Base-by-base conservation (phyloP, 352 stramenopile genomes). In the Pythium brassicae region DNA sequence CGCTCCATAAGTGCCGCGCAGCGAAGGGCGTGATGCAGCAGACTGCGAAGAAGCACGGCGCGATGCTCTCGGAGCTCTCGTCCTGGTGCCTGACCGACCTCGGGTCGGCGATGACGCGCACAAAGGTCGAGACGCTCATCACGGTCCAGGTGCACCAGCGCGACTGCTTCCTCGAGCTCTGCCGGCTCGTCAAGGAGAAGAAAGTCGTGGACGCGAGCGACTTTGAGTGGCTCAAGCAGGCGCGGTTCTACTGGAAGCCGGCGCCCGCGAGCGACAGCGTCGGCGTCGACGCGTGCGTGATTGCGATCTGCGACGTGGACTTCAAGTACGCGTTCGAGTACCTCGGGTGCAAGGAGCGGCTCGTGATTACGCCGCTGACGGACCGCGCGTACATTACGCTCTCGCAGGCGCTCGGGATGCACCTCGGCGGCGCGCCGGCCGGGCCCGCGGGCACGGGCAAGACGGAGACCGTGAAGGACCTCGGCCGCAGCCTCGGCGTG, bases 301-400 rank as follows among this genome's bases (percentile, higher is more conserved):
- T 99, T 57, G 94, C 87, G 19, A 98, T 98, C 64, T 89, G 79
- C 50, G 89, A 97, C 53, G 84, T 94, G 29, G 72, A 82, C n/a
- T 91, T 98, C 55, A 85, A 90, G 23, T 98, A 97, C 61, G 82
- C 84, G 34, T 98, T 97, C 60, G 91, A 98, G 73, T 98, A 97
- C 56, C 79, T 97, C 46, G 92, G 92, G n/a, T 94, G 85, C 49
- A 98, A 94, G 22, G 91, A 92, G 52, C 72, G 86, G 11, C 72
- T 96, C 8, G 86, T 95, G 11, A 91, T 95, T 64, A 97, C 91
- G 2, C 91, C 90, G 2, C 72, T 97, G 23, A 97, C 91, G 3
- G 91, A 97, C 51, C 73, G 88, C 0, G 92, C 83, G 17, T 97
- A 95, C 66, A 88, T 98, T 34, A 97, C 91, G 15, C 72, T 98